Conservation (phyloP, 164 flowering plant genomes). For the Aristolochia californica region DNA sequence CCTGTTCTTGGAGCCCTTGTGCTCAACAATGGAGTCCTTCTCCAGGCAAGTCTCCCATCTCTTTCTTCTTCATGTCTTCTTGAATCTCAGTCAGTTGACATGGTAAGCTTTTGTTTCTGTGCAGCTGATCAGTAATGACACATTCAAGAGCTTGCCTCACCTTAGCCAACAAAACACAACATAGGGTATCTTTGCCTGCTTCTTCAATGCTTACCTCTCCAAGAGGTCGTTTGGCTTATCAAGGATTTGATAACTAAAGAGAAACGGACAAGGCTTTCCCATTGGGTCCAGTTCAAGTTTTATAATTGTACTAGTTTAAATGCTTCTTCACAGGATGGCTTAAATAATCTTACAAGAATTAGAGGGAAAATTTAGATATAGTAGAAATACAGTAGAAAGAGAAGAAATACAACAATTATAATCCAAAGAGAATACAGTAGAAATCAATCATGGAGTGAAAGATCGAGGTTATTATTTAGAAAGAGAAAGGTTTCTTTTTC, state of each 20-base stretch:
- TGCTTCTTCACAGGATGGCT: no score
- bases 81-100: not conserved
- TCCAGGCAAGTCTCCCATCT: constrained; percentile 10
- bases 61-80: not conserved
- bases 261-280: constrained; percentile 12
- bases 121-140: constrained; percentile 22
- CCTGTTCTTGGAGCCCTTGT: constrained; percentile 10
- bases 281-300: no score
- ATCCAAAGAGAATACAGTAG: no score
- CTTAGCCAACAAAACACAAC: constrained; percentile 10
- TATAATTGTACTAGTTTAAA: no score
- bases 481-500: no score
- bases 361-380: no score
- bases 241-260: constrained; percentile 23
- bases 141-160: constrained; percentile 18
- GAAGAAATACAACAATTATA: no score
- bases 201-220: constrained; percentile 9
- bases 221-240: constrained; percentile 17
- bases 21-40: constrained; percentile 12
- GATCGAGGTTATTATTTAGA: no score
- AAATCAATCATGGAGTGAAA: no score
- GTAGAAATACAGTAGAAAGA: no score
- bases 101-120: not conserved
- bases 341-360: no score
- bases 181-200: constrained; percentile 23